Base-by-base conservation (phyloP, 1,284 basidiomycete genomes). In the Leccinum variabile region DNA sequence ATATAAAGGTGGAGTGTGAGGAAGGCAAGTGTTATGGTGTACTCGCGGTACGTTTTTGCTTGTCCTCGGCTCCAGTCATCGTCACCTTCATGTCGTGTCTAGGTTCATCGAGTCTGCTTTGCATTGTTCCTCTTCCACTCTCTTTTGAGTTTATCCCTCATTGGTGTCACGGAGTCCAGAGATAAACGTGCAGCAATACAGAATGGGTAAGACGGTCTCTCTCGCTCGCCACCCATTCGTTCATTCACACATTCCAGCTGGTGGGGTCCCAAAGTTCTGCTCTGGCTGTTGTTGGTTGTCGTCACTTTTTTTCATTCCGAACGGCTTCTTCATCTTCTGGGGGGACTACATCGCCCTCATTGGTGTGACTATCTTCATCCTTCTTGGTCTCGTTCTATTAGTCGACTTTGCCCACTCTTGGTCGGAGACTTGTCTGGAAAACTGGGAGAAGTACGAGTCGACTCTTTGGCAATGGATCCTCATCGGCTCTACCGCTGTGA, bases 381-480 rank as follows among this genome's bases (percentile, higher is more conserved):
- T 97, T 59, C 89, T 99, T 67, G 97, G 97, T 53, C 89, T 99
- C 44, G 94, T 99, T 61, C 89, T 99, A 50, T 88, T 99, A 62
- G 93, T 99, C 77, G 97, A 99, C 81, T 98, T 99, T 75, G 97
- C 97, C 0, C 97, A 99, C 74, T 92, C 94, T 2, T 99, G 95
- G 95, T 95, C 95, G 37, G 97, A 99, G 78, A 96, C 90, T 13
- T 98, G 97, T 73, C 85, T 98, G 57, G 91, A 98, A 69, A 94
- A 94, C 65, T 98, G 95, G 95, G 96, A 98, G 75, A 85, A 87
- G 63, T 89, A 89, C 37, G 82, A 86, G 58, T 96, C 95, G 11
- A 92, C 92, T 30, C 79, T 97, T 59, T 99, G 97, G 97, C 95
- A 98, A 78, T 98, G 92, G 86, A 89, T 97, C 63, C 88, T 99